Base-by-base conservation (phyloP, 192 early-diverging fungal genomes). In the Rhizoclosmatium globosum region DNA sequence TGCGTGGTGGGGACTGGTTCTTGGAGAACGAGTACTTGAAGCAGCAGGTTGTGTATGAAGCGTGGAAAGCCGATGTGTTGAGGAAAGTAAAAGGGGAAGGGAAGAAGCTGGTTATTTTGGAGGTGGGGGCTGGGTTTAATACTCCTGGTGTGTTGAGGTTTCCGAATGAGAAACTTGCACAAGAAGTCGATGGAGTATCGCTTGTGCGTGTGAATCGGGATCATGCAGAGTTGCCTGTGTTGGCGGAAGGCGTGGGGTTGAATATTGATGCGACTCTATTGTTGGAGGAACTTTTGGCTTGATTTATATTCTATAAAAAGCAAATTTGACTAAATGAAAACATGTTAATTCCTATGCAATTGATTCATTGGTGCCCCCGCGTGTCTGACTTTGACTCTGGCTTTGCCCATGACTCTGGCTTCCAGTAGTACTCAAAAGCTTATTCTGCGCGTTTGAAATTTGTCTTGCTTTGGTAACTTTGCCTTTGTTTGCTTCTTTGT, bases 111-210 rank as follows among this genome's bases (percentile, higher is more conserved):
- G 79, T 78, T n/a, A 61, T 81, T 53, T 62, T 81, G 61, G 79
- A 81, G 67, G 70, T 81, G 17, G 79, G 79, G 2, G 74, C 75
- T 15, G 79, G 79, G 50, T 81, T 81, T 64, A 81, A 81, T 61
- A 81, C 79, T 3, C 79, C 79, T 17, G 74, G 74, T 41, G 79
- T 81, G 3, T 11, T 81, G 2, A 0, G 79, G 45, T 66, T 43
- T 76, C 79, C 79, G 19, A 81, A 60, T 48, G 79, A 81, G 64
- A 43, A 68, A 57, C 19, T 81, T 4, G 64, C 75, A 6, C 48
- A 79, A 31, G 53, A 7, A 11, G 6, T 53, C 0, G 50, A 53
- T 13, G 39, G 68, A 17, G 50, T 53, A 13, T 53, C 50, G 50
- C 17, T 53, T 0, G 50, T 53, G 50, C 6, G 50, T 13, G 50